These are phyloP conservation scores for Curvularia eragrostidis DNA, from an alignment of 2,329 filamentous ascomycete genomes.

Conservation along the genomic window DNA sequence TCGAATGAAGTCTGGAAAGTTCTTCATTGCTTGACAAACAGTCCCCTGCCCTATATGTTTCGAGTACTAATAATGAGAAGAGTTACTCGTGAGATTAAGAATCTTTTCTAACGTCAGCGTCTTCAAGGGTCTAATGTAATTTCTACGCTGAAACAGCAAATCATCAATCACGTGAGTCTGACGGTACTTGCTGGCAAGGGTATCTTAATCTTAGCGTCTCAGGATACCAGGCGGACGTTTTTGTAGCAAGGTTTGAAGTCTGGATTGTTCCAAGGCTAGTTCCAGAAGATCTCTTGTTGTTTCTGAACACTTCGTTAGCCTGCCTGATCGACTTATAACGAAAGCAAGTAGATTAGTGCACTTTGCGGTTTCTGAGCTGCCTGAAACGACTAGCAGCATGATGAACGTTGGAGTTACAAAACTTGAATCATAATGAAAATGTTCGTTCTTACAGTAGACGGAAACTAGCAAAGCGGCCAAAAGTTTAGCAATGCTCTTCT, in stretches of 20 bases:
- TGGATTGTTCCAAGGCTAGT: neutral
- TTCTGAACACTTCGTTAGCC: neutral
- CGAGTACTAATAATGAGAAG: neutral
- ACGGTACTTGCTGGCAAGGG: neutral
- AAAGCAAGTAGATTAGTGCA: neutral
- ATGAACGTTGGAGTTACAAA: neutral
- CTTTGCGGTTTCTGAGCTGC: neutral
- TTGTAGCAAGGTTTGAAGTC: neutral
- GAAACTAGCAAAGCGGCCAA: neutral
- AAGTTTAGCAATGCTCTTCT: neutral
- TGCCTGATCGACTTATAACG: neutral
- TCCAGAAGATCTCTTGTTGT: neutral
- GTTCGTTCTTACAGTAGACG: neutral
- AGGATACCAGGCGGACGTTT: neutral
- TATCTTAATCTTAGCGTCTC: neutral
- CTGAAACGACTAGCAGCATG: neutral
- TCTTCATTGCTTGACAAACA: neutral
- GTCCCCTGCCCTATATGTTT: conserved; percentile 1
- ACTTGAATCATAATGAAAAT: neutral
- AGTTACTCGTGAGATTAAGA: neutral
- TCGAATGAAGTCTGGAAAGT: neutral
- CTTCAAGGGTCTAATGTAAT: neutral
- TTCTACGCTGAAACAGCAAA: neutral
- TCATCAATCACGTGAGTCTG: neutral
- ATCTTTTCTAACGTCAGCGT: neutral